Evolutionary conservation across 352 stramenopile genomes (phyloP).

Genomic region (Globisporangium okanoganense): DNA sequence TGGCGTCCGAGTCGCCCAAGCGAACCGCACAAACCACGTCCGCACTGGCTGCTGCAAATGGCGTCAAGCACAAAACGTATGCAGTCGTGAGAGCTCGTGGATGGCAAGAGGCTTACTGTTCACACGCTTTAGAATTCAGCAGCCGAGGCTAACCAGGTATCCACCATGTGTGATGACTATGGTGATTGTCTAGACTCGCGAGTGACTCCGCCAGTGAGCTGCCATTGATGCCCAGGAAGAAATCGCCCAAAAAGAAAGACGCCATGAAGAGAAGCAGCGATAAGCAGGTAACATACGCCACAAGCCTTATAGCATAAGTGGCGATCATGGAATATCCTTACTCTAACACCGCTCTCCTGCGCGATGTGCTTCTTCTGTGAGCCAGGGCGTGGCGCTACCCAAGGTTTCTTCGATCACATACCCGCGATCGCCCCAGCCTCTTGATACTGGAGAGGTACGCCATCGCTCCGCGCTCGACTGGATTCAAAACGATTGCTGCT

Average conservation of each 20-base stretch:
- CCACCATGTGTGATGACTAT: not conserved
- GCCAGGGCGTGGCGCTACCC: slow-evolving; percentile 26
- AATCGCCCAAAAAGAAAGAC: slow-evolving; percentile 16
- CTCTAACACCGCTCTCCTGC: not conserved
- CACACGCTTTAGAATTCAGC: no score
- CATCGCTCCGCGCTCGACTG: not conserved
- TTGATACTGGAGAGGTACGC: slow-evolving; percentile 53
- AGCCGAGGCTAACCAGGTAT: not conserved
- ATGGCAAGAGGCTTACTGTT: not conserved
- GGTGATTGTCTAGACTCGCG: not conserved
- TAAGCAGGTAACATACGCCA: slow-evolving; percentile 5
- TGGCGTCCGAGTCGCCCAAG: slow-evolving; percentile 6
- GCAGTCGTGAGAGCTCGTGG: not conserved
- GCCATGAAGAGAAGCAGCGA: not conserved
- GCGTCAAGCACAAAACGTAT: slow-evolving; percentile 4
- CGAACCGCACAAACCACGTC: not conserved
- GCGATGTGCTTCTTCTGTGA: not conserved
- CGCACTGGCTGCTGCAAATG: not conserved
- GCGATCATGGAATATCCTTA: not conserved
- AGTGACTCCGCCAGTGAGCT: slow-evolving; percentile 1
- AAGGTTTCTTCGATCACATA: slow-evolving; percentile 37
- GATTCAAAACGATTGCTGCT: not conserved
- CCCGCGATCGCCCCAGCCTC: slow-evolving; percentile 20
- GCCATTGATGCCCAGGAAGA: slow-evolving; percentile 9
- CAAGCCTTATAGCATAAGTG: not conserved